Conservation (phyloP, 345 rosid species). For the Eucalyptus polyanthemos region DNA sequence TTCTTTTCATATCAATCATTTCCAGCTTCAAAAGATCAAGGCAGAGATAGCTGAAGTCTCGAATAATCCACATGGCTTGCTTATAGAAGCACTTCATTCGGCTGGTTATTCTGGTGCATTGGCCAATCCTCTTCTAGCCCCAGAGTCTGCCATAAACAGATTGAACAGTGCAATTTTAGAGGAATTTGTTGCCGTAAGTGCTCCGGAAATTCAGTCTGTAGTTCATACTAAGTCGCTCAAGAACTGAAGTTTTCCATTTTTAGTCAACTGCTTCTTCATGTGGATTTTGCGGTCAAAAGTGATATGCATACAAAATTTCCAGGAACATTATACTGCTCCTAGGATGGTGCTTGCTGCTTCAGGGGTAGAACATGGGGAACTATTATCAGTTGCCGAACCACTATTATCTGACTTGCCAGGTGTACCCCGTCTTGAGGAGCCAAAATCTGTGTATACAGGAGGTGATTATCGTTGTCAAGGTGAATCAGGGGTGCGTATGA, state of each 20-base stretch:
- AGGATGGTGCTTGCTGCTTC: constrained; percentile 80
- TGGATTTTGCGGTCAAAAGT: not conserved
- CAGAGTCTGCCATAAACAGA: constrained; percentile 58
- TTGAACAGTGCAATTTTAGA: constrained; percentile 45
- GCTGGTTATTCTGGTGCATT: constrained; percentile 79
- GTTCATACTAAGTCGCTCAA: not conserved
- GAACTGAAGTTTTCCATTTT: not conserved
- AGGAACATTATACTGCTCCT: constrained; percentile 81
- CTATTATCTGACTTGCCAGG: constrained; percentile 71
- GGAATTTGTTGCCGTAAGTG: constrained; percentile 70
- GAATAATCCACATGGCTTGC: constrained; percentile 62
- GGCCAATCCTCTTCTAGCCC: constrained; percentile 80
- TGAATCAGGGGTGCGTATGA: constrained; percentile 59
- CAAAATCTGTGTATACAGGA: constrained; percentile 72
- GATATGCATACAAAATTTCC: constrained; percentile 1
- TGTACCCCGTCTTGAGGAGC: constrained; percentile 30
- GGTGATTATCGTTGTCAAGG: constrained; percentile 85
- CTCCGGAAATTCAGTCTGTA: not conserved
- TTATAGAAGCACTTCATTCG: constrained; percentile 81
- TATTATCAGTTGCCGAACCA: constrained; percentile 71
- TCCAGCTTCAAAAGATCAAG: constrained; percentile 67
- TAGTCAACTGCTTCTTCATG: not conserved
- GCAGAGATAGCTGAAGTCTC: constrained; percentile 50
- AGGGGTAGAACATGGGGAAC: constrained; percentile 75
- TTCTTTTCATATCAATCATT: not conserved